A percentile compares a stretch with the other conserved stretches of the same genome.
Evolutionary conservation across 345 rosid species (phyloP).

Genomic region (Pseudoturritis turrita): DNA sequence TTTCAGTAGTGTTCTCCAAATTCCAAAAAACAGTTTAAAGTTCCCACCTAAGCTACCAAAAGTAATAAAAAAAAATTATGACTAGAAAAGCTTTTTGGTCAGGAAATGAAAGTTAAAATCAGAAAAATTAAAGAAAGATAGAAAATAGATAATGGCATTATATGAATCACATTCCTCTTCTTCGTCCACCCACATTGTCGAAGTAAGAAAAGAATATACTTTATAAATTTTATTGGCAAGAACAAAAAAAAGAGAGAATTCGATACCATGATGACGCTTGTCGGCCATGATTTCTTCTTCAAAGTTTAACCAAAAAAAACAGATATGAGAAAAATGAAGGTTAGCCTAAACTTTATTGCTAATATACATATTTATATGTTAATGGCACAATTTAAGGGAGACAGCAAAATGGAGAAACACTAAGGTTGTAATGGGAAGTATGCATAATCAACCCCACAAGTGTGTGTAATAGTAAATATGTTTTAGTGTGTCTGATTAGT

Average conservation of each 20-base stretch:
- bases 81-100: conserved; percentile 4
- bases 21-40: background rate
- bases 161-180: conserved; percentile 21
- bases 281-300: conserved; percentile 27
- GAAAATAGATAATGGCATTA: conserved; percentile 11
- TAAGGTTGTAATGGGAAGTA: conserved; percentile 21
- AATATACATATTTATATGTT: conserved; percentile 13
- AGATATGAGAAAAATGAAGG: background rate
- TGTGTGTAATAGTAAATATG: background rate
- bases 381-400: conserved; percentile 23
- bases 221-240: conserved; percentile 4
- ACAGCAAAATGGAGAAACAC: conserved; percentile 24
- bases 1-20: background rate
- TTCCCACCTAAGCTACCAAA: conserved; percentile 7
- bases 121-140: background rate
- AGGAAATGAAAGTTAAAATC: conserved; percentile 8
- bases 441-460: conserved; percentile 20
- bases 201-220: conserved; percentile 30
- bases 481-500: conserved; percentile 12
- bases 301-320: background rate
- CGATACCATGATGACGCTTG: conserved; percentile 28
- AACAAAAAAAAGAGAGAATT: background rate
- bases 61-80: background rate
- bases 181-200: conserved; percentile 20
- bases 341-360: conserved; percentile 5